Percentiles rank a stretch among this genome's conserved stretches.
phyloP scores from a whole-genome alignment of 139 green algal genomes.

The Picochlorum costavermella region DNA sequence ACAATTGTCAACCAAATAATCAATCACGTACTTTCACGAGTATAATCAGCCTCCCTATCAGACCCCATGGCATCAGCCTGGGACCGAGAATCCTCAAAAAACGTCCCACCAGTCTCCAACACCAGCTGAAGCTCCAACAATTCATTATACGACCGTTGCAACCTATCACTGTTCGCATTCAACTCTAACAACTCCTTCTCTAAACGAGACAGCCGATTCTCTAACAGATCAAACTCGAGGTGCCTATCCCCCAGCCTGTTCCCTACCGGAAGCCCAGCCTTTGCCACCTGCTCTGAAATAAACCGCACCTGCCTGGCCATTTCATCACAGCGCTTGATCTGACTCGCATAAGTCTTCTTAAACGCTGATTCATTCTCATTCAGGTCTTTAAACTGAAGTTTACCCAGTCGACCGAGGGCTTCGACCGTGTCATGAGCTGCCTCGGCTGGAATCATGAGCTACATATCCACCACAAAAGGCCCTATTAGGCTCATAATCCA shows the following conservation, averaged over 20 bases:
- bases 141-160: constrained; percentile 74
- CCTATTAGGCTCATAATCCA: neutral
- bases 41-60: constrained; percentile 2
- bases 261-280: constrained; percentile 45
- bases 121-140: constrained; percentile 92
- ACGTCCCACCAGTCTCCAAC: constrained; percentile 80
- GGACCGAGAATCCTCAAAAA: constrained; percentile 74
- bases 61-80: constrained; percentile 10
- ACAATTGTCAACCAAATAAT: neutral
- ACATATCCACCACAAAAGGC: constrained; percentile 8
- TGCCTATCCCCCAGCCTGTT: constrained; percentile 8
- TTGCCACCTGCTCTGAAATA: constrained; percentile 81
- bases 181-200: constrained; percentile 82
- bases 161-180: constrained; percentile 83
- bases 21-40: neutral
- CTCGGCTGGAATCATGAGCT: constrained; percentile 97
- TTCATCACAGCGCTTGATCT: constrained; percentile 96
- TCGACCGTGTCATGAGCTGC: constrained; percentile 84
- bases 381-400: constrained; percentile 89
- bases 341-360: constrained; percentile 86
- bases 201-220: constrained; percentile 79
- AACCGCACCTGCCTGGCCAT: constrained; percentile 92
- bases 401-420: constrained; percentile 76
- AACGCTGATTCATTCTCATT: constrained; percentile 87
- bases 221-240: constrained; percentile 30